These are phyloP conservation scores for Kentomonas sorsogonicus DNA, from an alignment of 208 protist genomes.

Conservation along the genomic window DNA sequence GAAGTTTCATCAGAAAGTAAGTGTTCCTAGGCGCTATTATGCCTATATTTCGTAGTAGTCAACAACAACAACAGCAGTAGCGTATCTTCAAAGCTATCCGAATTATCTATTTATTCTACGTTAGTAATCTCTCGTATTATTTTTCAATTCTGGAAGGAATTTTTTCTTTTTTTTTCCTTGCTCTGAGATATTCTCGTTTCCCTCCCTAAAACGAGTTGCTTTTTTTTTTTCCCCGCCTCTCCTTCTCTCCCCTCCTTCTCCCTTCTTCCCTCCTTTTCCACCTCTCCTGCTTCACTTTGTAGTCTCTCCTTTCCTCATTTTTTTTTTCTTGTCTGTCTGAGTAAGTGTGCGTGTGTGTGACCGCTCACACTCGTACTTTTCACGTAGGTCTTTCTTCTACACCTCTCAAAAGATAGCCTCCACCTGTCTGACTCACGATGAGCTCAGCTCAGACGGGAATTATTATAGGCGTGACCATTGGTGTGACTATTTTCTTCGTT, in stretches of 20 bases:
- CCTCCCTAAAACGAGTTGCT: background rate
- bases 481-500: no score
- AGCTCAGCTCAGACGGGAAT: no score
- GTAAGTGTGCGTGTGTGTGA: background rate
- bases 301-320: background rate
- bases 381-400: background rate
- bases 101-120: background rate
- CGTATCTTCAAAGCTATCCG: background rate
- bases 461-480: no score
- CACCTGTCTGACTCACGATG: no score
- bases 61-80: background rate
- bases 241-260: background rate
- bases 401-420: no score
- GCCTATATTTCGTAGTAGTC: background rate
- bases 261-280: constrained; percentile 1
- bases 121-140: background rate
- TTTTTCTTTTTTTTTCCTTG: constrained; percentile 7
- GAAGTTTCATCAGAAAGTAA: no score
- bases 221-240: background rate
- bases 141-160: background rate
- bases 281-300: background rate
- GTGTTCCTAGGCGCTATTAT: background rate
- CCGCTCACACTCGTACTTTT: background rate
- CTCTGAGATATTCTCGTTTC: background rate
- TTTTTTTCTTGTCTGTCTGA: constrained; percentile 4